Conservation (phyloP, 371 early-diverging fungal genomes). For the Mortierella sp. region DNA sequence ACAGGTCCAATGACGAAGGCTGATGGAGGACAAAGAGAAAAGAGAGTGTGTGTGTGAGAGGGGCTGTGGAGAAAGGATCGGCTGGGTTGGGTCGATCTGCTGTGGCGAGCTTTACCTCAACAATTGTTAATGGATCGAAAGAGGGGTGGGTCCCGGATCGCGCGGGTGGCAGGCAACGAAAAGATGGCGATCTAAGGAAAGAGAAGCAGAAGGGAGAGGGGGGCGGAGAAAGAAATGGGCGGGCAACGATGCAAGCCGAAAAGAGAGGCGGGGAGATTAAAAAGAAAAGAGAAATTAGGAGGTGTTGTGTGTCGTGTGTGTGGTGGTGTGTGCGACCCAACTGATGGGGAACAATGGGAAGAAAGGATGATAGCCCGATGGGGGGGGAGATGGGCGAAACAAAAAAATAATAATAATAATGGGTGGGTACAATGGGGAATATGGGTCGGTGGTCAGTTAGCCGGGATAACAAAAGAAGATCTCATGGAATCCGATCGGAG, state of each 20-base stretch:
- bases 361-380: constrained; percentile 5
- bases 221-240: constrained; percentile 16
- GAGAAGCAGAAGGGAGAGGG: neutral
- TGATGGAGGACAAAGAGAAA: neutral
- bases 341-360: constrained; percentile 12
- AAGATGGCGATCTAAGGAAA: constrained; percentile 10
- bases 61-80: neutral
- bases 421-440: neutral
- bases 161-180: constrained; percentile 9
- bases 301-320: too few relatives aligned
- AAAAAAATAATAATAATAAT: neutral
- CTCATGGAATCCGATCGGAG: too few relatives aligned
- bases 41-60: neutral
- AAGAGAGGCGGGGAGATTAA: constrained; percentile 6
- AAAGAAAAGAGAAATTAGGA: constrained; percentile 10
- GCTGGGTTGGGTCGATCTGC: neutral
- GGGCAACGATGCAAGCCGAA: constrained; percentile 7
- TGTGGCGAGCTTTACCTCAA: constrained; percentile 15
- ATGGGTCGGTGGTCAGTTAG: too few relatives aligned
- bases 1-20: neutral
- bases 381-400: constrained; percentile 7
- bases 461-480: constrained; percentile 5
- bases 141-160: constrained; percentile 13
- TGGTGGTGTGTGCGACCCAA: too few relatives aligned
- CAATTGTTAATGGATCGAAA: constrained; percentile 5